Evolutionary conservation across 108 stramenopile species (phyloP), one percentile per base, ranked within the genome.

Genomic region (Aurantiochytrium sp.): DNA sequence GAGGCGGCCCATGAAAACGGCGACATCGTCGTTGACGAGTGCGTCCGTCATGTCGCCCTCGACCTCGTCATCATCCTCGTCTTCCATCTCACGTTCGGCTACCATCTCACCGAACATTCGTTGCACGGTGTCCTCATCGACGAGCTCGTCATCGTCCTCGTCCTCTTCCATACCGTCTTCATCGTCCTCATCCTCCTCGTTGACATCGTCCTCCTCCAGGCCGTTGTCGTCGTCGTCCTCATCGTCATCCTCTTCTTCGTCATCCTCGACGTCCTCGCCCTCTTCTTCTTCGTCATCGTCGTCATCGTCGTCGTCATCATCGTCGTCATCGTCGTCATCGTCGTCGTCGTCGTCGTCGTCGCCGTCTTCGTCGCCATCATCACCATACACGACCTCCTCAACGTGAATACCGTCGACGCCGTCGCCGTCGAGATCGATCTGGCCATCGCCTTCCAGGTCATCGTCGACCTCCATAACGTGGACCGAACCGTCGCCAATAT

Each of bases 361-460:
- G 34, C 52, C 90, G 22, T 54, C 89, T 39, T 90, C 91, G 52
- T 89, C 90, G 34, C 89, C 90, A 17, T 89, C 90, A 4, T 88
- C 88, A 21, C 55, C 65, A 12, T 39, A 85, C 22, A 89, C 91
- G 3, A 91, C 89, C 4, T 93, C 92, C 15, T 52, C 88, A 54
- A 55, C 73, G 24, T 73, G 89, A 21, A 90, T 90, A 3, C 89
- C 54, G 55, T 91, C 87, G 37, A 89, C 89, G 37, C 90, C 91
- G 53, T 93, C 89, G 48, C 73, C 93, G 15, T 87, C 87, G 37
- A 89, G 87, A 4, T 87, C 32, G 52, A n/a, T n/a, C n/a, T n/a
- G n/a, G n/a, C n/a, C n/a, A n/a, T 21, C 24, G 87, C 87, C 31
- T 69, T 50, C 89, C 89, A 89, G 8, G 17, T 52, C 50, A 8